A percentile compares a stretch with the other conserved stretches of the same genome.
Conservation (phyloP, 805 yeast species). For the Candida arabinofermentans region DNA sequence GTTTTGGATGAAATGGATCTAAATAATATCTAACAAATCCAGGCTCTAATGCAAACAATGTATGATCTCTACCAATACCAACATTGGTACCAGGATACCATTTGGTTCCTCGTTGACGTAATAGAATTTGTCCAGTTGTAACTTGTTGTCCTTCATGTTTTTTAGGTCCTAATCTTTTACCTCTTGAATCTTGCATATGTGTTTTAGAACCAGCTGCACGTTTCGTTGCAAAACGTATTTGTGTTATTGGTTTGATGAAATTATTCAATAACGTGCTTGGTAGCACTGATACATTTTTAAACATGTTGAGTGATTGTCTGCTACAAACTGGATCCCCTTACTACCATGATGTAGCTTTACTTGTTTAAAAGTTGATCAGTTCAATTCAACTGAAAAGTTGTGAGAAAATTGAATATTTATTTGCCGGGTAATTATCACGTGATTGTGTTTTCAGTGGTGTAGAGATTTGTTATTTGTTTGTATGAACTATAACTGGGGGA, state of each 20-base stretch:
- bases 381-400: too few species aligned
- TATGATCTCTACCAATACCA: constrained; percentile 89
- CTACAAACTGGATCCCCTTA: too few species aligned
- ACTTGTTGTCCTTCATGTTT: constrained; percentile 76
- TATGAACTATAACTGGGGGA: too few species aligned
- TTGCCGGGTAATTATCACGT: too few species aligned
- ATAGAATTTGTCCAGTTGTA: constrained; percentile 76
- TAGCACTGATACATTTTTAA: neutral
- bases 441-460: neutral
- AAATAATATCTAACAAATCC: constrained; percentile 88
- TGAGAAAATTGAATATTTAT: too few species aligned
- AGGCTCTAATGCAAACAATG: constrained; percentile 86
- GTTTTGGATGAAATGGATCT: constrained; percentile 94
- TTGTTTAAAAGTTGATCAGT: too few species aligned
- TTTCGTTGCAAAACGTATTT: constrained; percentile 87
- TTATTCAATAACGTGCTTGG: neutral
- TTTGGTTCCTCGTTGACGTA: constrained; percentile 93
- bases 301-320: neutral
- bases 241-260: constrained; percentile 1
- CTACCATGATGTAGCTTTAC: too few species aligned
- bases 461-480: too few species aligned
- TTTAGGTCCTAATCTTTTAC: constrained; percentile 91
- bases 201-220: constrained; percentile 95
- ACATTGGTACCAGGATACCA: constrained; percentile 93
- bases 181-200: constrained; percentile 89